phyloP scores from a whole-genome alignment of 2,329 filamentous ascomycete genomes.

The Metarhizium anisopliae region DNA sequence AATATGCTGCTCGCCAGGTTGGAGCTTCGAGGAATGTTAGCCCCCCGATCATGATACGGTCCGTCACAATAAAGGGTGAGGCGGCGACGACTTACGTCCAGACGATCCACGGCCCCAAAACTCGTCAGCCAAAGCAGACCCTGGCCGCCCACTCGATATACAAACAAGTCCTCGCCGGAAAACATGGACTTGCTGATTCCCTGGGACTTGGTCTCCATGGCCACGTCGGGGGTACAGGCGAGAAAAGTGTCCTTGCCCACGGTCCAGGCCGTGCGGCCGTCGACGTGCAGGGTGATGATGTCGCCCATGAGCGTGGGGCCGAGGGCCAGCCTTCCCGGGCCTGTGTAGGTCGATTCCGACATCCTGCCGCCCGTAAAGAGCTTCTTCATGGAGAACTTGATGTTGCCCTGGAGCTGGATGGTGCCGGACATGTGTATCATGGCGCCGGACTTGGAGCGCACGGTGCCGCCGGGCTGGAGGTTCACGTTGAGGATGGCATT shows the following conservation, averaged over 20 bases:
- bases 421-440: constrained; percentile 14
- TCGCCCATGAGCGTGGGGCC: constrained; percentile 13
- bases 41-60: too few relatives aligned
- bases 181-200: constrained; percentile 13
- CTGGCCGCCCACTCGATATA: constrained; percentile 10
- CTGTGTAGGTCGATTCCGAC: constrained; percentile 11
- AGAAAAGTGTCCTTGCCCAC: constrained; percentile 13
- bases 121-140: constrained; percentile 13
- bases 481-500: constrained; percentile 11
- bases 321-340: constrained; percentile 9
- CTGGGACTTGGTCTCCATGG: constrained; percentile 11
- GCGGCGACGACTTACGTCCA: constrained; percentile 9
- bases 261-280: constrained; percentile 9
- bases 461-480: constrained; percentile 8
- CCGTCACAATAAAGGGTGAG: background rate
- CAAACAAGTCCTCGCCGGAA: constrained; percentile 13
- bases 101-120: constrained; percentile 13
- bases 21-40: constrained; percentile 5
- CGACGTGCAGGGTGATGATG: constrained; percentile 11
- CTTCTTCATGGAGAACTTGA: constrained; percentile 14
- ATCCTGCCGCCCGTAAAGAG: constrained; percentile 11
- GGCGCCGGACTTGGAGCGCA: constrained; percentile 10
- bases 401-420: constrained; percentile 10
- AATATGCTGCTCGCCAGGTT: constrained; percentile 13
- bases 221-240: constrained; percentile 11